Evolutionary conservation across 2,329 filamentous ascomycete genomes (phyloP).

Genomic region (Exophiala sp.): DNA sequence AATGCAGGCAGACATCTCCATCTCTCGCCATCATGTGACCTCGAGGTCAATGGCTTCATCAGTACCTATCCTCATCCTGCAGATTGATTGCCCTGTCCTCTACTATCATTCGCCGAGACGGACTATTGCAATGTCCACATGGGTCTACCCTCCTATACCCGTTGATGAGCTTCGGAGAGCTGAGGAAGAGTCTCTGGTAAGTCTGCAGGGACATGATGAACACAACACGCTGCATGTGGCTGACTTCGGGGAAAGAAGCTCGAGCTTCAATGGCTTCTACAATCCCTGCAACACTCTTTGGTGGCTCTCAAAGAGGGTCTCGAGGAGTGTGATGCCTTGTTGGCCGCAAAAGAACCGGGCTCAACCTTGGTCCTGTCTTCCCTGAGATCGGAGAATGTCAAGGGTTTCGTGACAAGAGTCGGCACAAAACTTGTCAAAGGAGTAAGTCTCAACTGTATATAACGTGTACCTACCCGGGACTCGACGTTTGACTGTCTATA

Average conservation of each 20-base stretch:
- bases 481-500: conserved; percentile 36
- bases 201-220: conserved; percentile 9
- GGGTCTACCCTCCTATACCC: conserved; percentile 55
- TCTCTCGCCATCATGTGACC: not conserved
- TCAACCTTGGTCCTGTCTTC: conserved; percentile 87
- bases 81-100: too few relatives aligned
- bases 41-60: not conserved
- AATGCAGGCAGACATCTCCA: too few relatives aligned
- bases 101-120: not conserved
- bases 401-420: conserved; percentile 84
- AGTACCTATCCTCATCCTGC: not conserved
- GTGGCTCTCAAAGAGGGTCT: conserved; percentile 63
- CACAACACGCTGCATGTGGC: not conserved
- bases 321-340: conserved; percentile 79
- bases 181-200: conserved; percentile 50
- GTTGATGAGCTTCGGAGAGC: conserved; percentile 47
- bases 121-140: conserved; percentile 49
- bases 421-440: conserved; percentile 90
- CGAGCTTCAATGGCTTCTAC: conserved; percentile 60
- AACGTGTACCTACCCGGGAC: not conserved
- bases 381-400: conserved; percentile 78
- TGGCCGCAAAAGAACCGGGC: conserved; percentile 76
- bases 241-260: conserved; percentile 19
- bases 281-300: conserved; percentile 56
- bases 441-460: conserved; percentile 53